Evolutionary conservation across 2,329 filamentous ascomycete genomes (phyloP), one percentile per base, ranked within the genome.

Genomic region (Colletotrichum tropicicola): DNA sequence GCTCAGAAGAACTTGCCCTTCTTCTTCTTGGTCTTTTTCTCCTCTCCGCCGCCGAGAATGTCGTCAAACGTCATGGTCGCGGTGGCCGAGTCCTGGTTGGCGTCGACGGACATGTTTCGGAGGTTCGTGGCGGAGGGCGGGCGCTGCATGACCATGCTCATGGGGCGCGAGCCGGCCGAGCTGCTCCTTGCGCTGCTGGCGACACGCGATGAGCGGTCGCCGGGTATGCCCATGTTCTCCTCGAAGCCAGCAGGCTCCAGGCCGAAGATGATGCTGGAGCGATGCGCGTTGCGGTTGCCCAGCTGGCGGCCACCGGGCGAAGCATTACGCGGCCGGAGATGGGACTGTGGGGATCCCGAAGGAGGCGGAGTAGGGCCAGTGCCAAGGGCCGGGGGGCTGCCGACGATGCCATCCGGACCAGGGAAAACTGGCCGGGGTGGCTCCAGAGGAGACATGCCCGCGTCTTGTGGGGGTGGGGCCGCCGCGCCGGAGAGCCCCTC

Each of bases 61-160:
- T 85, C 82, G 66, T 85, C 82, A 70, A 85, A 85, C 0, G 82
- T 85, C 27, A 78, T 75, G 3, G 79, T 76, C 10, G 76, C 71
- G 21, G 68, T 73, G 2, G 67, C 69, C 8, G 72, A 67, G 5
- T 70, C 66, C 21, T 69, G 27, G 62, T 65, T 43, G 53, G 68
- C 12, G 65, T 68, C 59, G 15, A 70, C 71, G 1, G 70, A 70
- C 37, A 58, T 45, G 9, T 64, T 43, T 1, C 59, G 63, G 25
- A 80, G 71, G 60, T 81, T 79, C 7, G 75, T 76, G 12, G 72
- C 69, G 5, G 79, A 82, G 5, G 71, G 68, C 54, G 71, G 78
- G 62, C 77, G 70, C 21, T 61, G 62, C 54, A 65, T 67, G 23
- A 59, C 52, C 53, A 68, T 62, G 43, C 66, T 63, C 48, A 60